Evolutionary conservation across 257 asterid genomes (phyloP).

Genomic region (Nicotiana attenuata): DNA sequence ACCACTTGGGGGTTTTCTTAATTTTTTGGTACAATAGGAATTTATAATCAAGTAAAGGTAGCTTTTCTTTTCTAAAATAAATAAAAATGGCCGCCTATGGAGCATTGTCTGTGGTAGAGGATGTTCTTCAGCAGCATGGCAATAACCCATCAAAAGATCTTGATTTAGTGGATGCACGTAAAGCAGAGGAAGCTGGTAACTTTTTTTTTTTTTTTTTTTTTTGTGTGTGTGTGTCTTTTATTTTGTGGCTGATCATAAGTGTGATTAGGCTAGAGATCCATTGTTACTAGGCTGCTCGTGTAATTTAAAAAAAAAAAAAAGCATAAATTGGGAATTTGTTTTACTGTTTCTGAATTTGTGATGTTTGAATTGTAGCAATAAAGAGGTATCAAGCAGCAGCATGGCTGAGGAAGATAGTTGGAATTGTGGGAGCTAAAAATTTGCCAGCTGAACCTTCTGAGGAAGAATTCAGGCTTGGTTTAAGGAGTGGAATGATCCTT

Average conservation of each 20-base stretch:
- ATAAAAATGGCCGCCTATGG: conserved; percentile 47
- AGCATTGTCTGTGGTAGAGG: conserved; percentile 77
- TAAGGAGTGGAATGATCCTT: conserved; percentile 90
- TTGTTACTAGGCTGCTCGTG: background rate
- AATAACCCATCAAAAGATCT: conserved; percentile 50
- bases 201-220: background rate
- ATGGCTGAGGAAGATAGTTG: conserved; percentile 80
- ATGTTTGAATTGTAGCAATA: conserved; percentile 39
- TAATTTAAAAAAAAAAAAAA: background rate
- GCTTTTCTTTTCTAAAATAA: background rate
- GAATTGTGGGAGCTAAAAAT: conserved; percentile 86
- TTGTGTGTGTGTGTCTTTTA: background rate
- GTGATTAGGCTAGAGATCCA: background rate
- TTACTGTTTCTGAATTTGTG: background rate
- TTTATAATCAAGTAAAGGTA: background rate
- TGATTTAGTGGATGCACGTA: conserved; percentile 75
- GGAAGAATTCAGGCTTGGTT: conserved; percentile 86
- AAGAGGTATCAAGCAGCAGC: conserved; percentile 88
- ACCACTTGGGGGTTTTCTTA: background rate
- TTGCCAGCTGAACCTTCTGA: conserved; percentile 97
- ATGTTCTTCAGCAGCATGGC: conserved; percentile 92
- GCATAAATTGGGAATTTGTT: background rate
- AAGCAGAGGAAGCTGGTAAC: conserved; percentile 96
- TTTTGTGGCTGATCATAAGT: background rate
- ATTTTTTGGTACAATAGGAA: conserved; percentile 22